Base-by-base conservation (phyloP, 148 eudicot species). In the Silene conica region DNA sequence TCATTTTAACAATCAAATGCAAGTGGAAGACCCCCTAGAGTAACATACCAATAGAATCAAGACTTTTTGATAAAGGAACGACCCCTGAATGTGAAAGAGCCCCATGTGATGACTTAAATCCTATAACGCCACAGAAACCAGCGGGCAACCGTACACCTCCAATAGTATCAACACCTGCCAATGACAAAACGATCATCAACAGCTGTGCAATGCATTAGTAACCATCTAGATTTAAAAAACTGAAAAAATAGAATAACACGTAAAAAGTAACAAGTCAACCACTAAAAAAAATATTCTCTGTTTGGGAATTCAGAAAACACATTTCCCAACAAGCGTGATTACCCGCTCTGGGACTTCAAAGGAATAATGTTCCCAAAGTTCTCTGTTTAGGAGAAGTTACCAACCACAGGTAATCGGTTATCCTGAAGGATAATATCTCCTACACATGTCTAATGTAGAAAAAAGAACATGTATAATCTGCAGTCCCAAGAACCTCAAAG, bases 111-210 rank as follows among this genome's bases (percentile, higher is more conserved):
- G 94, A 85, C 76, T 89, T 90, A 72, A 92, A 96, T 72, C 99
- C 99, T 25, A 92, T 77, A 57, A 89, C 67, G 34, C 92, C 88
- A 83, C 97, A 96, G 79, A 82, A 88, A 80, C 87, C 99, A 80
- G 99, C 93, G 38, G 99, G 97, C 75, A 92, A 79, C 79, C 96
- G 80, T 70, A 92, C 96, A 55, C 96, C 99, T 69, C 99, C 99
- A 77, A 86, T 81, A 77, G 94, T 80, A 80, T 96, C 99, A 77
- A 89, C 76, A 77, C 99, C 99, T 96, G 89, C 38, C 74, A 83
- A 73, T 23, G 54, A 78, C 31, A 23, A 64, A 22, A 21, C 25
- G 6, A 69, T 46, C 18, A 63, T 74, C 70, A 67, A 74, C 46
- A 67, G 55, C 19, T 23, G 31, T n/a, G 22, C 16, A 23, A n/a